A percentile compares a stretch with the other conserved stretches of the same genome.
phyloP scores from a whole-genome alignment of 2,329 filamentous ascomycete genomes.

The Fusarium humuli region DNA sequence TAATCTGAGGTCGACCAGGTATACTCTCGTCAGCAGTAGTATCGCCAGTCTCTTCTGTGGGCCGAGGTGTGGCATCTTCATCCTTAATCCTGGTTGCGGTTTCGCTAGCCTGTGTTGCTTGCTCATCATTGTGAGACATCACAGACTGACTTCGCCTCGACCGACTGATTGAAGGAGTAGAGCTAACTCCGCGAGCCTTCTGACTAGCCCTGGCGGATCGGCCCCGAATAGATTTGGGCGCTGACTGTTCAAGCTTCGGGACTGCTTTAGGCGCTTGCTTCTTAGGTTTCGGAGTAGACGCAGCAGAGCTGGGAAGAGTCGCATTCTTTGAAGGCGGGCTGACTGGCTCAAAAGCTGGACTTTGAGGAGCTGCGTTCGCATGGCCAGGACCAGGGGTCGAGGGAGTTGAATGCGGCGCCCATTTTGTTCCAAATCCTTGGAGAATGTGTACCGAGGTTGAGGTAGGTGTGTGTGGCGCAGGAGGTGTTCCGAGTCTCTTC shows the following conservation, averaged over 20 bases:
- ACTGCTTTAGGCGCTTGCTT: constrained; percentile 52
- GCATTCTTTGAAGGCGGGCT: constrained; percentile 63
- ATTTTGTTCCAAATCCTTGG: constrained; percentile 65
- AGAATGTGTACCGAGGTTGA: constrained; percentile 48
- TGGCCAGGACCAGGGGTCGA: constrained; percentile 64
- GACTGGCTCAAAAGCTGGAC: constrained; percentile 68
- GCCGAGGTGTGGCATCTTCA: constrained; percentile 67
- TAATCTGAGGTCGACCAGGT: constrained; percentile 53
- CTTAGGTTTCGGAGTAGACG: constrained; percentile 48
- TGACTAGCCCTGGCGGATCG: constrained; percentile 54
- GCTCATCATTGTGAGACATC: constrained; percentile 61
- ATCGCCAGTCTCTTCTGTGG: constrained; percentile 66
- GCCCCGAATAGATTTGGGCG: constrained; percentile 46
- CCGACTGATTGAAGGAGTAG: constrained; percentile 51
- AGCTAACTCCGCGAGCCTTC: constrained; percentile 50
- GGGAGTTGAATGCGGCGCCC: constrained; percentile 67
- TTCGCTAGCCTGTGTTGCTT: constrained; percentile 56
- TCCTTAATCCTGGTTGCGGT: constrained; percentile 65
- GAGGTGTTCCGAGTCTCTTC: constrained; percentile 49
- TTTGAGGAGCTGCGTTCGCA: constrained; percentile 55
- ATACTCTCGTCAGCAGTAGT: constrained; percentile 67
- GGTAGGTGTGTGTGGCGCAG: constrained; percentile 53
- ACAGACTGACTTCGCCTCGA: constrained; percentile 60
- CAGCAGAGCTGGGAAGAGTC: constrained; percentile 50
- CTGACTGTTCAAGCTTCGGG: constrained; percentile 40